Evolutionary conservation across 352 stramenopile species (phyloP), one percentile per base, ranked within the genome.

Genomic region (Phytophthora sp.): DNA sequence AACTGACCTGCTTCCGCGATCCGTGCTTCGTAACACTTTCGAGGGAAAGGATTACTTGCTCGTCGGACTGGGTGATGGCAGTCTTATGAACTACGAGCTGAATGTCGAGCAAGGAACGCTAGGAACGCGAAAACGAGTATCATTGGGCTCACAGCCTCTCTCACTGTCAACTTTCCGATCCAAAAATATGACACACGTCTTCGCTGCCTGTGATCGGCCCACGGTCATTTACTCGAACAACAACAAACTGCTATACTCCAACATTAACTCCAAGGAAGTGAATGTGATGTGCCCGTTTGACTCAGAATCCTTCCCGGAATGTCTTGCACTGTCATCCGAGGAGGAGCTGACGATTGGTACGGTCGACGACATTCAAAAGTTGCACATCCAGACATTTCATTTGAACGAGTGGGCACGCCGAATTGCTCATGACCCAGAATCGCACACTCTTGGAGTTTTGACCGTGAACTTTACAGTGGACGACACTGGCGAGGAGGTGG

Each of bases 281-380:
- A 97, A 87, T 57, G 90, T 94, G 24, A 98, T 98, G 86, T 96
- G 89, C 45, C 71, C 94, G 16, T 98, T 98, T 63, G 80, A 98
- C 66, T 96, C 94, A 4, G 80, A 93, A 23, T 78, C 84, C 15
- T 98, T 98, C 58, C 94, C 93, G 1, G 91, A 99, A 62, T 99
- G 96, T 59, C 83, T 99, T 2, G 97, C 96, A 21, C 74, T 99
- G 11, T 93, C 96, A 5, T 98, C 97, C 9, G 96, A 99, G 70
- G 88, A 91, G 57, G 94, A 95, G 51, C 72, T 99, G 21, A 96
- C 92, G 5, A 97, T 99, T 46, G 98, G 98, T 29, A 98, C 94
- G 4, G 98, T 99, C 38, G 97, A 99, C 68, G 93, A 99, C 69
- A 99, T 99, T 66, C 96, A 99, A 69, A 99, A 99, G 68, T 86